Evolutionary conservation across 257 asterid genomes (phyloP).

Genomic region (Ocimum tenuiflorum): DNA sequence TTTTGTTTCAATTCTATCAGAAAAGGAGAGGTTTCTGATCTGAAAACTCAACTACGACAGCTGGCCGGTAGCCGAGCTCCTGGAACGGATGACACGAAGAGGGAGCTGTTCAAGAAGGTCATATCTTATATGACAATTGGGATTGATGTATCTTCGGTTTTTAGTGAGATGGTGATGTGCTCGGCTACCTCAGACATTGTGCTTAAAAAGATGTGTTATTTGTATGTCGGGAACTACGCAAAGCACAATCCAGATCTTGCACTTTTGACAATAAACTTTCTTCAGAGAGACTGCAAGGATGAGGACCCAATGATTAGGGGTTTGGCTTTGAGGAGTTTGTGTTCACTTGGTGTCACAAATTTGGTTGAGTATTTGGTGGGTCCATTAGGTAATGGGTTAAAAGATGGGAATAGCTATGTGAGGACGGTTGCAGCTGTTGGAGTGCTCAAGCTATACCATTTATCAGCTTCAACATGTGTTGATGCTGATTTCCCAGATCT

Average conservation of each 20-base stretch:
- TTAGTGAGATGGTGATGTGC: slow-evolving; percentile 99
- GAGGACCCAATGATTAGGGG: slow-evolving; percentile 99
- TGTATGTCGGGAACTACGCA: slow-evolving; percentile 93
- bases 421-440: slow-evolving; percentile 88
- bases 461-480: slow-evolving; percentile 76
- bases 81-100: slow-evolving; percentile 83
- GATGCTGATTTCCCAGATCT: slow-evolving; percentile 86
- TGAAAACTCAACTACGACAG: slow-evolving; percentile 88
- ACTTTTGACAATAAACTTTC: slow-evolving; percentile 89
- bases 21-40: slow-evolving; percentile 93
- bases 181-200: slow-evolving; percentile 94
- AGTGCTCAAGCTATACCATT: slow-evolving; percentile 82
- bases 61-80: slow-evolving; percentile 96
- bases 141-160: slow-evolving; percentile 86
- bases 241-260: slow-evolving; percentile 95
- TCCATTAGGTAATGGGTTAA: slow-evolving; percentile 79
- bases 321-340: slow-evolving; percentile 92
- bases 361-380: slow-evolving; percentile 98
- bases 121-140: slow-evolving; percentile 97
- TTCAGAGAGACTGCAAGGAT: slow-evolving; percentile 95
- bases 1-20: slow-evolving; percentile 35
- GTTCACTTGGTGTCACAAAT: slow-evolving; percentile 93
- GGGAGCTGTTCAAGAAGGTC: slow-evolving; percentile 93
- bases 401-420: slow-evolving; percentile 83
- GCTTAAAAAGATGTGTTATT: slow-evolving; percentile 94